phyloP scores from a whole-genome alignment of 305 asterid genomes.

The Solanum hybrid region DNA sequence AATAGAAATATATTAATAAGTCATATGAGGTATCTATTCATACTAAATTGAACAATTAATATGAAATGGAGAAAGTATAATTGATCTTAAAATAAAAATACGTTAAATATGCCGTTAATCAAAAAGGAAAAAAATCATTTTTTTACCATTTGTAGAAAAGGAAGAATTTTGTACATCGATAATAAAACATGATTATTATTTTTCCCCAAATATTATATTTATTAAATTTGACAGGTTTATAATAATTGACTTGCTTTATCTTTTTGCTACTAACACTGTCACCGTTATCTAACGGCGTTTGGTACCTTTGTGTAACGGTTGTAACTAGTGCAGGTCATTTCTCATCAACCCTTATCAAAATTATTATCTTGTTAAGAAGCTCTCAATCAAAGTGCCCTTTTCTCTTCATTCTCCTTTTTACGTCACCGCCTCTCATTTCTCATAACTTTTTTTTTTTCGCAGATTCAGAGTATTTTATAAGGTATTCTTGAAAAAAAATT shows the following conservation, averaged over 20 bases:
- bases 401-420: background rate
- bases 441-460: background rate
- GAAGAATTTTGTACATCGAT: background rate
- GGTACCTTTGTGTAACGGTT: constrained; percentile 6
- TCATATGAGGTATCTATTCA: too few species aligned
- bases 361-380: background rate
- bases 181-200: background rate
- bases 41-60: too few species aligned
- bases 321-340: constrained; percentile 15
- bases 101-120: background rate
- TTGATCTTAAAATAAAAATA: too few species aligned
- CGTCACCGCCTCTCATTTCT: background rate
- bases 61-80: background rate
- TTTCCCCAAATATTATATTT: background rate
- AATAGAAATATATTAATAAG: too few species aligned
- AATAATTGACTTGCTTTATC: background rate
- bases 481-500: background rate
- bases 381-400: background rate
- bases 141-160: background rate
- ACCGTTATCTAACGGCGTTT: constrained; percentile 26
- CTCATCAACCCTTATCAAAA: constrained; percentile 2
- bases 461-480: background rate
- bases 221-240: background rate
- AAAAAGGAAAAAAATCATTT: too few species aligned
- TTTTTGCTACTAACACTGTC: background rate